Evolutionary conservation across 345 rosid genomes (phyloP).

Genomic region (Psidium guajava): DNA sequence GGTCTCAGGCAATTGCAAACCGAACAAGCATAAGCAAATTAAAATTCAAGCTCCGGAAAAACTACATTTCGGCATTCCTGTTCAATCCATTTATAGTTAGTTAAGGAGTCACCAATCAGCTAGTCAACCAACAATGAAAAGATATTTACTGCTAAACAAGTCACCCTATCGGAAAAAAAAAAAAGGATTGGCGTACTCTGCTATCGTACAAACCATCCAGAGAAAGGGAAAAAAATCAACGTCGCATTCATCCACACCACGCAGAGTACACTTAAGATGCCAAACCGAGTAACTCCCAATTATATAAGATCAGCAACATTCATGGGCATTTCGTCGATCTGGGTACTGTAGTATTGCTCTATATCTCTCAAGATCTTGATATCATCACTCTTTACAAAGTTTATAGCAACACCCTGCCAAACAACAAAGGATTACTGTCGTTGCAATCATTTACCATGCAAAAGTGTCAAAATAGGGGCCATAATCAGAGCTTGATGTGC

Average conservation of each 20-base stretch:
- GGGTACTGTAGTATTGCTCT: constrained; percentile 89
- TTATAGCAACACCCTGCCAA: constrained; percentile 83
- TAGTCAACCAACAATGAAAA: background rate
- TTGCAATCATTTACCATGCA: background rate
- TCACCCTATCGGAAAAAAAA: background rate
- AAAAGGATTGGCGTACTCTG: background rate
- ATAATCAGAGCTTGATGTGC: background rate
- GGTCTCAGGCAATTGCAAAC: background rate
- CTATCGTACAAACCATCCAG: background rate
- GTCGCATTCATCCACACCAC: background rate
- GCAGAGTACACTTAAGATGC: background rate
- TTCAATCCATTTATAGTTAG: background rate
- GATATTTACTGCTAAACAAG: background rate
- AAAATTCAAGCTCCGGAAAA: background rate
- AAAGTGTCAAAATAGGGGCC: background rate
- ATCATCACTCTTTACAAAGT: constrained; percentile 80
- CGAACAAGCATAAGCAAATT: background rate
- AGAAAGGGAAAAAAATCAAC: background rate
- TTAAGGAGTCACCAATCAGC: background rate
- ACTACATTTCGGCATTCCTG: background rate
- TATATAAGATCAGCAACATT: constrained; percentile 78
- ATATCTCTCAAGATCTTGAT: constrained; percentile 84
- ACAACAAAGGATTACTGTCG: background rate
- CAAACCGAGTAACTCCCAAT: background rate
- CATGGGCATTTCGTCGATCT: constrained; percentile 96